phyloP scores from a whole-genome alignment of 2,329 filamentous ascomycete genomes.

The Arthrobotrys musiformis region DNA sequence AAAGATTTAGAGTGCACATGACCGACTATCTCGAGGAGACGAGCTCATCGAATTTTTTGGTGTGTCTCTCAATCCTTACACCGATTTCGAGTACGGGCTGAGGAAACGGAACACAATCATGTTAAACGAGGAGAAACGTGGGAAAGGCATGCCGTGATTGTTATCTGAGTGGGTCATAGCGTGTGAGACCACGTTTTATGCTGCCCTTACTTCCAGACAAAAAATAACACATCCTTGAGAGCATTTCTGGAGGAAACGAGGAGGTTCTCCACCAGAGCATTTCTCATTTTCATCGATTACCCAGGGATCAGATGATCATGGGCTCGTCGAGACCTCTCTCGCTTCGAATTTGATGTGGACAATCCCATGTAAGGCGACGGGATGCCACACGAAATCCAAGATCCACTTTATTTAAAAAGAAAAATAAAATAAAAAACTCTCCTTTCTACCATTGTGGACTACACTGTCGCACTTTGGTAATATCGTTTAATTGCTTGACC shows the following conservation, averaged over 20 bases:
- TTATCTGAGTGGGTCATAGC: constrained; percentile 49
- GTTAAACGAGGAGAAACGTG: constrained; percentile 38
- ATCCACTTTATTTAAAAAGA: constrained; percentile 48
- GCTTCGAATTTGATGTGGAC: constrained; percentile 49
- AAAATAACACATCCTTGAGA: constrained; percentile 24
- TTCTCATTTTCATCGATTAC: constrained; percentile 24
- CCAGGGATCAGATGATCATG: constrained; percentile 44
- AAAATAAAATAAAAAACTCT: no score
- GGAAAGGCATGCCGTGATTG: constrained; percentile 33
- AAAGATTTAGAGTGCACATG: constrained; percentile 36
- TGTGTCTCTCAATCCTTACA: constrained; percentile 51
- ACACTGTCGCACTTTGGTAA: constrained; percentile 53
- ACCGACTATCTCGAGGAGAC: constrained; percentile 28
- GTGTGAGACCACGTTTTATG: constrained; percentile 55
- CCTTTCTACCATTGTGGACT: no score
- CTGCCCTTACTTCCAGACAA: constrained; percentile 41
- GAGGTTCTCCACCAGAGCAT: constrained; percentile 12
- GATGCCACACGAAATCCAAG: constrained; percentile 42
- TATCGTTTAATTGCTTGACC: constrained; percentile 46
- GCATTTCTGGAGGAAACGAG: constrained; percentile 23
- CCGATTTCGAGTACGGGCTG: constrained; percentile 34
- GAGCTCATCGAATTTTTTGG: constrained; percentile 32
- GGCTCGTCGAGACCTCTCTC: constrained; percentile 39
- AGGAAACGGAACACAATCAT: constrained; percentile 32
- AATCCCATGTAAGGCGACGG: constrained; percentile 51